Evolutionary conservation across 192 early-diverging fungal genomes (phyloP).

Genomic region (Pilaira anomala): DNA sequence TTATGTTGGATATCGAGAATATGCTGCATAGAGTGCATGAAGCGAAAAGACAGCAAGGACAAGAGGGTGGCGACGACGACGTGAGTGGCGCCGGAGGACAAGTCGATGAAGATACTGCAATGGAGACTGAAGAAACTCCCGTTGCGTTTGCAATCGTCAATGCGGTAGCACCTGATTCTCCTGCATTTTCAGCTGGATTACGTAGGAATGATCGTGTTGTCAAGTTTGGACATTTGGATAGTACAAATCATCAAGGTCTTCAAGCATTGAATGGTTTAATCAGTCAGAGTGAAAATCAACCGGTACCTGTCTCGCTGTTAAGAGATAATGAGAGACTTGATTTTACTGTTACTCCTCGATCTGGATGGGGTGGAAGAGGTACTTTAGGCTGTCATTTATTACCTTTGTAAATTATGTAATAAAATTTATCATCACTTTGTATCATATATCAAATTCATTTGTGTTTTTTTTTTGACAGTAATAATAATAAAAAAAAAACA

Average conservation of each 20-base stretch:
- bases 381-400: constrained; percentile 43
- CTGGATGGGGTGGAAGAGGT: constrained; percentile 53
- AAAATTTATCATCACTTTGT: too few species aligned
- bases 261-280: constrained; percentile 42
- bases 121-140: background rate
- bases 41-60: constrained; percentile 18
- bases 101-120: background rate
- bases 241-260: constrained; percentile 34
- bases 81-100: background rate
- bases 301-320: constrained; percentile 37
- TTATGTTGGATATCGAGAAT: constrained; percentile 52
- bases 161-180: constrained; percentile 56
- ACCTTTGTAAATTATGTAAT: constrained; percentile 4
- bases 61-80: constrained; percentile 2
- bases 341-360: constrained; percentile 41
- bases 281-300: constrained; percentile 32
- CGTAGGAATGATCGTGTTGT: constrained; percentile 42
- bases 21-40: constrained; percentile 47
- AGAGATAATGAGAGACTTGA: constrained; percentile 27
- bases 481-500: too few species aligned
- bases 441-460: too few species aligned
- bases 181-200: constrained; percentile 48
- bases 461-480: too few species aligned
- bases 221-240: constrained; percentile 41
- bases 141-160: constrained; percentile 52